Conservation (phyloP, 2,329 filamentous ascomycete species). For the Dothistroma septosporum region DNA sequence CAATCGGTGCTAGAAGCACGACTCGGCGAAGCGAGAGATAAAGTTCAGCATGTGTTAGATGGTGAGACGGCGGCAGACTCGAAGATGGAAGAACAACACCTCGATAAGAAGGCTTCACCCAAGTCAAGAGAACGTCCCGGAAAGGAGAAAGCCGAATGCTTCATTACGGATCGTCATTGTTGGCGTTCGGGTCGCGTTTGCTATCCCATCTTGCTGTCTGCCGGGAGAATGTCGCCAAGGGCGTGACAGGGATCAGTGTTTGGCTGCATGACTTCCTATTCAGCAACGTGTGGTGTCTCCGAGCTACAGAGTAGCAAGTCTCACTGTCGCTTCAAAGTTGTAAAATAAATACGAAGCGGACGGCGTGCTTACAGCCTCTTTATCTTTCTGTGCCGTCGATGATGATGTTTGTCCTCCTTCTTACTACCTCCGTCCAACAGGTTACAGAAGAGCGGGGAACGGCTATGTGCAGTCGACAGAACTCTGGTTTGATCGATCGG, state of each 20-base stretch:
- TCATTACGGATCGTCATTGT: neutral
- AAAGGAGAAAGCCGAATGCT: neutral
- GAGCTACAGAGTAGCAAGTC: neutral
- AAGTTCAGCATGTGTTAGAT: neutral
- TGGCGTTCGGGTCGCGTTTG: neutral
- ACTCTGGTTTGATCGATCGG: neutral
- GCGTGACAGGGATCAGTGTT: neutral
- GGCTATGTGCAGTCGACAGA: neutral
- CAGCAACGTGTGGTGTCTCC: neutral
- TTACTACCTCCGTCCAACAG: neutral
- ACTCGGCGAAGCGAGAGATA: conserved; percentile 1
- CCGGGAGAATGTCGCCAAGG: neutral
- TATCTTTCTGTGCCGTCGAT: neutral
- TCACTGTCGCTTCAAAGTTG: neutral
- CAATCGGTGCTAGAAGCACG: neutral
- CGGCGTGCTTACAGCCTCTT: neutral
- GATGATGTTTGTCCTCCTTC: neutral
- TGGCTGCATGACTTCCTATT: neutral
- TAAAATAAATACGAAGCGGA: neutral
- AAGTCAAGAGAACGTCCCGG: neutral
- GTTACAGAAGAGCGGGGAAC: neutral
- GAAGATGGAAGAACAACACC: neutral
- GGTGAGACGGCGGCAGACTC: neutral
- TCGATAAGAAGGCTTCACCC: neutral
- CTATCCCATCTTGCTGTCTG: neutral